Evolutionary conservation across 2,329 filamentous ascomycete genomes (phyloP).

Genomic region (Colletotrichum lupini): DNA sequence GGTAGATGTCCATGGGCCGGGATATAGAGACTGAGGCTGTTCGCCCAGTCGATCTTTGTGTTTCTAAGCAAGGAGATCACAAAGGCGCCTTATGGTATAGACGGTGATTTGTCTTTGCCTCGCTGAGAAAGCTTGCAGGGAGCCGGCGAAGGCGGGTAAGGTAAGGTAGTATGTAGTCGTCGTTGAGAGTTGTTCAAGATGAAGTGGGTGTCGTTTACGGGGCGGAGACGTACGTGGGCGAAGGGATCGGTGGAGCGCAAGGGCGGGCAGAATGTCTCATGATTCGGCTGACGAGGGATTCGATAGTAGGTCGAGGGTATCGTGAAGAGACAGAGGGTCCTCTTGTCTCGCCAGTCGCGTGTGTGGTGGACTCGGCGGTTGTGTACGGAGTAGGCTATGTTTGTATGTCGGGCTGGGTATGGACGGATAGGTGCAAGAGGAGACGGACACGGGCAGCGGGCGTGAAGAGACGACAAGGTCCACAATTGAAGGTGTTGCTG

Average conservation of each 20-base stretch:
- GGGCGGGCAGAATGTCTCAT: conserved; percentile 19
- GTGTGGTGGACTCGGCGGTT: conserved; percentile 18
- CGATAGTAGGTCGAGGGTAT: conserved; percentile 18
- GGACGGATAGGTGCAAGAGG: conserved; percentile 1
- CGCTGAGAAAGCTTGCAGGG: background rate
- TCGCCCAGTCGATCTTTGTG: conserved; percentile 7
- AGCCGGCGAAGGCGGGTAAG: background rate
- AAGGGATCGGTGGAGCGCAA: conserved; percentile 11
- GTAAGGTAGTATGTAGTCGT: background rate
- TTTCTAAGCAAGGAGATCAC: background rate
- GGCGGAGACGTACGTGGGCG: conserved; percentile 5
- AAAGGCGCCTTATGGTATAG: background rate
- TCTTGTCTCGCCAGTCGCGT: conserved; percentile 14
- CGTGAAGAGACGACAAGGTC: background rate
- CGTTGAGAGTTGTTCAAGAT: background rate
- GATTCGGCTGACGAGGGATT: background rate
- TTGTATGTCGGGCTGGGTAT: background rate
- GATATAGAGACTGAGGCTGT: conserved; percentile 25
- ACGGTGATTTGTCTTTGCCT: background rate
- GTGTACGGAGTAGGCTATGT: conserved; percentile 7
- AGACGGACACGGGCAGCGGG: conserved; percentile 16
- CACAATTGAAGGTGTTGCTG: background rate
- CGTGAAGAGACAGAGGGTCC: conserved; percentile 15
- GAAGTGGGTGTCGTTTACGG: conserved; percentile 5
- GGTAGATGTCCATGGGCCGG: conserved; percentile 69